Percentiles rank a stretch among this genome's conserved stretches.
Evolutionary conservation across 2,329 filamentous ascomycete genomes (phyloP).

Genomic region (Aspergillus eucalypticola): DNA sequence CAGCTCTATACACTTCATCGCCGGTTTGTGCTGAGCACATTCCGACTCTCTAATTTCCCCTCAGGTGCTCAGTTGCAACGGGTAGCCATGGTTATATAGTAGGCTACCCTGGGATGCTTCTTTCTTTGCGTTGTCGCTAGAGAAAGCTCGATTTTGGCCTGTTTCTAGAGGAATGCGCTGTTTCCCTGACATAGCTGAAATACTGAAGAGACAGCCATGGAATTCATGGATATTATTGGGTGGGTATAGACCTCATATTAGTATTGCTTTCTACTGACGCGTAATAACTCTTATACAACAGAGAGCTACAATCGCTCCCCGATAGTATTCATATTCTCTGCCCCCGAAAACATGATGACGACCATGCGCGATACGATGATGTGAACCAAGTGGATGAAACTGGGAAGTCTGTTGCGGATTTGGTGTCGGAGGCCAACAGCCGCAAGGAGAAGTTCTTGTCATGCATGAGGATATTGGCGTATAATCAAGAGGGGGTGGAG

Average conservation of each 20-base stretch:
- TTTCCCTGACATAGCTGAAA: background rate
- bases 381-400: slow-evolving; percentile 52
- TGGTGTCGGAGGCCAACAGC: slow-evolving; percentile 57
- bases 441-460: slow-evolving; percentile 66
- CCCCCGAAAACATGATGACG: slow-evolving; percentile 63
- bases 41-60: background rate
- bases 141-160: background rate
- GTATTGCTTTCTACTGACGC: background rate
- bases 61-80: slow-evolving; percentile 5
- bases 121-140: background rate
- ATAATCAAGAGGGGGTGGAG: slow-evolving; percentile 61
- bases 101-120: background rate
- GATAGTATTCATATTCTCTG: slow-evolving; percentile 66
- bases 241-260: slow-evolving; percentile 25
- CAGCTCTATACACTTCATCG: background rate
- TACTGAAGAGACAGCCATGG: slow-evolving; percentile 29
- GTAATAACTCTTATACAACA: slow-evolving; percentile 23
- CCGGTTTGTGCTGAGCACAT: background rate
- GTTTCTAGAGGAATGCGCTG: slow-evolving; percentile 20
- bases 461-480: slow-evolving; percentile 69
- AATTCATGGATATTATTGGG: slow-evolving; percentile 46
- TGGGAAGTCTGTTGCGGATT: slow-evolving; percentile 33
- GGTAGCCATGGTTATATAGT: slow-evolving; percentile 20
- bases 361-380: slow-evolving; percentile 65
- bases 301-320: slow-evolving; percentile 47